Evolutionary conservation across 2,329 filamentous ascomycete species (phyloP).

Genomic region (Exophiala sp.): DNA sequence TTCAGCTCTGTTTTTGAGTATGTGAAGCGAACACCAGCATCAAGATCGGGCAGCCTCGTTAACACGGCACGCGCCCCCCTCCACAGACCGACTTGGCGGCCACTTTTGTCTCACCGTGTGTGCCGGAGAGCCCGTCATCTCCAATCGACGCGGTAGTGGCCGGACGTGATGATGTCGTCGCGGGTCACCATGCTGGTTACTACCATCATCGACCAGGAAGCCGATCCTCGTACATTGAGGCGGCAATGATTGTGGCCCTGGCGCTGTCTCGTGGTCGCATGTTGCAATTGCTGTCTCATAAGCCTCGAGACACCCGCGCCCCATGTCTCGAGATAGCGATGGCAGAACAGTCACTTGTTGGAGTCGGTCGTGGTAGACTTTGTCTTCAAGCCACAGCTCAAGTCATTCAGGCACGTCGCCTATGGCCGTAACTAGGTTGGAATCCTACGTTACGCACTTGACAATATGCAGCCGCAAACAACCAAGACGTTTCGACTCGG

Average conservation of each 20-base stretch:
- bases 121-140: slow-evolving; percentile 3
- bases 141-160: slow-evolving; percentile 13
- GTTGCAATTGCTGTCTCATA: neutral
- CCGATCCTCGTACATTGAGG: neutral
- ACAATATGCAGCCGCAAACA: neutral
- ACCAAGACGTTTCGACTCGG: neutral
- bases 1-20: no score
- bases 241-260: neutral
- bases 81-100: slow-evolving; percentile 16
- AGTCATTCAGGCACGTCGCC: slow-evolving; percentile 3
- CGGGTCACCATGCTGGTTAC: neutral
- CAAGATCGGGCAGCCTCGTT: neutral
- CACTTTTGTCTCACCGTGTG: slow-evolving; percentile 5
- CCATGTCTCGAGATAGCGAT: no score
- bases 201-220: neutral
- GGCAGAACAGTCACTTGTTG: no score
- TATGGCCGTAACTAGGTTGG: neutral
- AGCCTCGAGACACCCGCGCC: no score
- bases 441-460: neutral
- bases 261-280: no score
- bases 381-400: no score
- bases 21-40: no score
- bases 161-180: slow-evolving; percentile 14
- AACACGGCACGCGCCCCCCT: neutral
- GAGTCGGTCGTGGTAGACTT: no score